These are phyloP conservation scores for Ophiostoma populinum DNA, from an alignment of 2,329 filamentous ascomycete genomes.

Conservation along the genomic window DNA sequence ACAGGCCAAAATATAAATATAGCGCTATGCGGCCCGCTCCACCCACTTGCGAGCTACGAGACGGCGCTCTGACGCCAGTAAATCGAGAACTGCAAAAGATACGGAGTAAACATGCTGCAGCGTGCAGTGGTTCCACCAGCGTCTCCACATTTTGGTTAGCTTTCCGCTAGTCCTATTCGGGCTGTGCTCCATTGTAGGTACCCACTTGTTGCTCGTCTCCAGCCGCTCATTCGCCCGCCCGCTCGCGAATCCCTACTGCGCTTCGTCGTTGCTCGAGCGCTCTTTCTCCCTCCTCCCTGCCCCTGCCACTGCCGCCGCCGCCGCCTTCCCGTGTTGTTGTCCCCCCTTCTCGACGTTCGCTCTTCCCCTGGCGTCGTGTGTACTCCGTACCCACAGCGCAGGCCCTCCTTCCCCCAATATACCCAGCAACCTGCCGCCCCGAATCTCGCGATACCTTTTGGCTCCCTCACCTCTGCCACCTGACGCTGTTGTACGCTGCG, in stretches of 20 bases:
- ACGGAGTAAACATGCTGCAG: too few species aligned
- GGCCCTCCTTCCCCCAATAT: neutral
- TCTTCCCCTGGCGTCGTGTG: conserved; percentile 1
- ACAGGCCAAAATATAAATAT: too few species aligned
- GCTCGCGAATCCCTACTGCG: too few species aligned
- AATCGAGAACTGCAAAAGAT: too few species aligned
- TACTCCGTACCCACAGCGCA: neutral
- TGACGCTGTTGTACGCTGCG: too few species aligned
- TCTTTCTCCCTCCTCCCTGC: neutral
- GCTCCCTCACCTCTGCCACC: neutral
- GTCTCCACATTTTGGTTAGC: too few species aligned
- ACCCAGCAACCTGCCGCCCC: neutral
- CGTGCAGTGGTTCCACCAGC: too few species aligned
- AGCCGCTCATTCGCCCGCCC: neutral
- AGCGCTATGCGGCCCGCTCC: conserved; percentile 1
- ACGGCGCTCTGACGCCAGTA: too few species aligned
- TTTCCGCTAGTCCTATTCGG: neutral
- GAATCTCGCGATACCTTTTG: neutral
- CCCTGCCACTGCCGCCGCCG: neutral
- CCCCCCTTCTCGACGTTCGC: neutral
- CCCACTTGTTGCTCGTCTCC: neutral
- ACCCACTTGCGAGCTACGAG: neutral
- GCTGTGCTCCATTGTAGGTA: too few species aligned
- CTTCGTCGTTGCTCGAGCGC: neutral
- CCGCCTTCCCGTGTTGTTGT: conserved; percentile 2